Percentiles rank a stretch among this genome's conserved stretches.
These are phyloP conservation scores for Aeschynomene evenia DNA, from an alignment of 306 rosid genomes.

Conservation along the genomic window DNA sequence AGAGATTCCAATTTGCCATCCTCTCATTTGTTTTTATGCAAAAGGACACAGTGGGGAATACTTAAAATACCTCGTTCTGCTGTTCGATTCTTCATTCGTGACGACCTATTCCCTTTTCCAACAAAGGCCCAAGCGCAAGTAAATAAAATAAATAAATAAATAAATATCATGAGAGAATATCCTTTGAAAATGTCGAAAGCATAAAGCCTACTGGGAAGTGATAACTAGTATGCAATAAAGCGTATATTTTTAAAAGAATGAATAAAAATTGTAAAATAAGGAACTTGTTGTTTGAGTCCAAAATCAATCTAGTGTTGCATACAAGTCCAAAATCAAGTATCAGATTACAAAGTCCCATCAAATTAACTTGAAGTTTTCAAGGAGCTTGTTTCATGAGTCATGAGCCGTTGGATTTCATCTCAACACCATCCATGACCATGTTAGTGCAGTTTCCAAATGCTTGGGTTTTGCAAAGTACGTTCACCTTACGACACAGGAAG, in stretches of 20 bases:
- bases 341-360: neutral
- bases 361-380: too few relatives aligned
- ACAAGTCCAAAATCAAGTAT: conserved; percentile 25
- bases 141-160: neutral
- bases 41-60: neutral
- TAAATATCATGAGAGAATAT: too few relatives aligned
- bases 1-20: conserved; percentile 7
- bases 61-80: neutral
- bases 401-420: conserved; percentile 20
- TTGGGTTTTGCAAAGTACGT: conserved; percentile 32
- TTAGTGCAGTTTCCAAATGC: conserved; percentile 12
- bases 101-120: neutral
- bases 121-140: neutral
- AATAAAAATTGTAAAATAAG: too few relatives aligned
- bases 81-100: neutral
- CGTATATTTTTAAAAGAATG: too few relatives aligned
- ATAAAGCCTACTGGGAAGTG: neutral
- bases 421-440: neutral
- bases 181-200: neutral
- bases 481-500: conserved; percentile 19
- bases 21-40: neutral
- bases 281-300: too few relatives aligned
- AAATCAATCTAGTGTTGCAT: conserved; percentile 1
- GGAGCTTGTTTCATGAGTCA: too few relatives aligned
- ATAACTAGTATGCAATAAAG: neutral